Evolutionary conservation across 2,329 filamentous ascomycete species (phyloP), one percentile per base, ranked within the genome.

Genomic region (Penicillium freii): DNA sequence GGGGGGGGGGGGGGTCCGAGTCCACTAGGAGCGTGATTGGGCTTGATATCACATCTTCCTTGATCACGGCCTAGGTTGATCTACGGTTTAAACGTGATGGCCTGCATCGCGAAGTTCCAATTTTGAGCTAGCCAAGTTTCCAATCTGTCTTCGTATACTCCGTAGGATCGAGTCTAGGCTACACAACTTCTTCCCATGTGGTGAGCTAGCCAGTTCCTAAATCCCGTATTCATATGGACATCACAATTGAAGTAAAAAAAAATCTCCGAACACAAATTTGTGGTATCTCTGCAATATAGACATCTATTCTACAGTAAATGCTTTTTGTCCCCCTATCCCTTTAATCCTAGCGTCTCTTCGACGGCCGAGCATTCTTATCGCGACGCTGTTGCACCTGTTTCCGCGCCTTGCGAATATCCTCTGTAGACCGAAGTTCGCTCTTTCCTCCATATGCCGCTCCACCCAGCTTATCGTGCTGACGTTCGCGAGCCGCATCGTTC

Each of bases 281-380:
- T 57, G 54, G 54, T 57, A 57, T 57, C 49, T 65, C 62, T 62
- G 56, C 50, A 57, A 64, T 61, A 61, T 60, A 63, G 48, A 55
- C 48, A 57, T 62, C n/a, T 53, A 57, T 47, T 38, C 49, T 47
- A 59, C 46, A 62, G 42, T 54, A 34, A 54, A 55, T 39, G 17
- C 8, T 21, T 39, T 36, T 44, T 36, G n/a, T 21, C 4, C 40
- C 21, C 34, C 34, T 3, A 27, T 38, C 17, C 11, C n/a, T 2
- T n/a, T 29, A 23, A 39, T 39, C 23, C n/a, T 25, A 62, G 58
- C 77, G 80, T 62, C 72, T 78, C 78, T 83, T 89, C 40, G 83
- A 71, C 8, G 92, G 92, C 68, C 93, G 81, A 9, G 90, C 92
- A 75, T 96, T 97, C 85, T 99, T 97, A 71, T 89, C 88, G 73